phyloP scores from a whole-genome alignment of 202 grass and related monocot genomes.

The Musa balbisiana region DNA sequence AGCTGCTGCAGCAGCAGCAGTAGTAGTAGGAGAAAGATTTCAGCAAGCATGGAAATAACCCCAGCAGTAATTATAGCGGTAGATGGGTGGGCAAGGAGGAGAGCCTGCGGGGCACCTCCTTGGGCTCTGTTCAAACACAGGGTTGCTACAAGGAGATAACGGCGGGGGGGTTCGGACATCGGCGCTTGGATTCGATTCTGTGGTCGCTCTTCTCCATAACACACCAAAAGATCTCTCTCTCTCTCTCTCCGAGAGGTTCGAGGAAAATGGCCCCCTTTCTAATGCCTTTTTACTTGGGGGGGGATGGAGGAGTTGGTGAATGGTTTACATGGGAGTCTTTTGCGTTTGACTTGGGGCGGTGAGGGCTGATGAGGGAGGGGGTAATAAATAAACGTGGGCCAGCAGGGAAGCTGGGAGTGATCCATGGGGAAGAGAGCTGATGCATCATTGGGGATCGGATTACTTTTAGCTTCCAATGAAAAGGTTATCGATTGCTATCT shows the following conservation, averaged over 20 bases:
- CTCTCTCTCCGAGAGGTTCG: background rate
- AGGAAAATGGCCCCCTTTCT: background rate
- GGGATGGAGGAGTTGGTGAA: background rate
- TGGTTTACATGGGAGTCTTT: too few relatives aligned
- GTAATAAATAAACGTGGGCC: background rate
- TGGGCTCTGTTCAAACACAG: background rate
- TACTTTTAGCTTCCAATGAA: constrained; percentile 1
- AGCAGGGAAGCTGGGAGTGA: too few relatives aligned
- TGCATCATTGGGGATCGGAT: background rate
- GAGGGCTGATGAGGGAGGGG: background rate
- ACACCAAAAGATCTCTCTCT: background rate
- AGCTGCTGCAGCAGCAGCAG: constrained; percentile 26
- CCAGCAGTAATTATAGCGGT: constrained; percentile 25
- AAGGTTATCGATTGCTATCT: background rate
- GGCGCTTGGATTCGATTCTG: background rate
- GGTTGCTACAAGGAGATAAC: constrained; percentile 32
- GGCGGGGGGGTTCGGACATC: constrained; percentile 17
- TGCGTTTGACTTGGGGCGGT: background rate
- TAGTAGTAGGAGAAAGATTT: background rate
- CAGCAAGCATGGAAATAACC: constrained; percentile 1
- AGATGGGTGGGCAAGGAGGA: constrained; percentile 10
- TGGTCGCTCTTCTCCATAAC: background rate
- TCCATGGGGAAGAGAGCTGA: background rate
- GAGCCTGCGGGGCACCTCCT: background rate
- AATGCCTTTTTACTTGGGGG: background rate